Percentiles rank a stretch among this genome's conserved stretches.
Conservation (phyloP, 352 stramenopile genomes). For the Thalassiosira hispida region DNA sequence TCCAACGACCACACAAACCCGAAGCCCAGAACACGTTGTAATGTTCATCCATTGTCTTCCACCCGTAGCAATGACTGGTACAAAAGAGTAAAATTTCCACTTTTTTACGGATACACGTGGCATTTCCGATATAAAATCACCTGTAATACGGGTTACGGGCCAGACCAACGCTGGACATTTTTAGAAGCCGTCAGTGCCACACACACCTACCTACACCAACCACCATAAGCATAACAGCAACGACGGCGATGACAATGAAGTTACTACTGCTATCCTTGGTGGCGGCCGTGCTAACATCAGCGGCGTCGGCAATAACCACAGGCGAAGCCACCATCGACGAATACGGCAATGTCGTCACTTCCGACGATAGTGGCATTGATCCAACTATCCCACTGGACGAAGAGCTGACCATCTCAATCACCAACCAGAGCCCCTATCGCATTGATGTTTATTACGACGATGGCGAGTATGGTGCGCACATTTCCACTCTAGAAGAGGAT, state of each 20-base stretch:
- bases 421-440: slow-evolving; percentile 49
- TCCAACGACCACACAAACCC: too few species aligned
- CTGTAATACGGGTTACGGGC: too few species aligned
- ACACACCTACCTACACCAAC: background rate
- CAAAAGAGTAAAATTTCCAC: too few species aligned
- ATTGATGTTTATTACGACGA: slow-evolving; percentile 72
- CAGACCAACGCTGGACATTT: too few species aligned
- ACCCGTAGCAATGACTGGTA: too few species aligned
- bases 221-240: background rate
- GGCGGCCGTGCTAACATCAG: slow-evolving; percentile 9
- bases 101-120: too few species aligned
- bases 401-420: slow-evolving; percentile 20
- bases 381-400: slow-evolving; percentile 19
- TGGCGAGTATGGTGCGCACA: slow-evolving; percentile 49
- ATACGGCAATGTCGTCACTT: slow-evolving; percentile 36
- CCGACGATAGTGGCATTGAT: slow-evolving; percentile 28
- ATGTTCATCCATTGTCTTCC: too few species aligned
- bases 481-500: slow-evolving; percentile 43
- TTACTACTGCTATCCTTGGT: slow-evolving; percentile 18
- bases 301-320: background rate
- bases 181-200: background rate
- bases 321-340: slow-evolving; percentile 45
- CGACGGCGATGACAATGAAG: slow-evolving; percentile 11
- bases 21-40: too few species aligned
- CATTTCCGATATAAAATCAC: too few species aligned